Evolutionary conservation across 352 stramenopile genomes (phyloP).

Genomic region (Phytopythium ostracodes): DNA sequence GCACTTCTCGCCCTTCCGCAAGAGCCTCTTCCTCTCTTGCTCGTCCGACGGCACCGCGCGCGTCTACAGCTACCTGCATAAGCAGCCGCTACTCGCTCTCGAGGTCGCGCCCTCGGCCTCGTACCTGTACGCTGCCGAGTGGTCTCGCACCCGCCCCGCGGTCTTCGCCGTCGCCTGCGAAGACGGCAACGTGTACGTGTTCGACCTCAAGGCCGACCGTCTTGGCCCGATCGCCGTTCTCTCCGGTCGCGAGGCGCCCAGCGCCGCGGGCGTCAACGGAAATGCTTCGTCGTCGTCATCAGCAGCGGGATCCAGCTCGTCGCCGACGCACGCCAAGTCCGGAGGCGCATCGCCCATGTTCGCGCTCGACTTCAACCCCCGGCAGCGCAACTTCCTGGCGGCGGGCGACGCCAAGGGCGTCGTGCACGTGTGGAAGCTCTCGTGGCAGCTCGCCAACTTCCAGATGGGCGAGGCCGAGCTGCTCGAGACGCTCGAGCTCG

Average conservation of each 20-base stretch:
- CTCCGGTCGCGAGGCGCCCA: conserved; percentile 28
- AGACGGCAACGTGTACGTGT: conserved; percentile 72
- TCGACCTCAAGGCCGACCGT: conserved; percentile 62
- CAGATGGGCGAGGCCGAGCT: conserved; percentile 60
- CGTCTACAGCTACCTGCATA: conserved; percentile 70
- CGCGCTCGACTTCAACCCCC: conserved; percentile 72
- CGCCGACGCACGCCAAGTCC: conserved; percentile 12
- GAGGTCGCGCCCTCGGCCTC: conserved; percentile 61
- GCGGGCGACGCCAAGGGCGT: conserved; percentile 54
- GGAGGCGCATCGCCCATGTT: conserved; percentile 38
- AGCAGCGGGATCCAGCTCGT: conserved; percentile 2
- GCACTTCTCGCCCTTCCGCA: conserved; percentile 81
- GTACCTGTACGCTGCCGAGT: conserved; percentile 73
- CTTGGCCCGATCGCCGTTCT: conserved; percentile 40
- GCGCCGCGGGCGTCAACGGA: not conserved
- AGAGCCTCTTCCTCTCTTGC: conserved; percentile 73
- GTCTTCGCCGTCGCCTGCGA: conserved; percentile 70
- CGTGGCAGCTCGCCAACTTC: conserved; percentile 77
- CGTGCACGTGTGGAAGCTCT: conserved; percentile 83
- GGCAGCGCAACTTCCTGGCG: conserved; percentile 82
- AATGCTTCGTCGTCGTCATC: conserved; percentile 1
- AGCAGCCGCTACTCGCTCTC: conserved; percentile 52
- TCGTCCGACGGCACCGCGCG: conserved; percentile 75
- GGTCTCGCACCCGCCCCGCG: conserved; percentile 69
- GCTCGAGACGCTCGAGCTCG: conserved; percentile 36